phyloP scores from a whole-genome alignment of 306 rosid species.

The Bauhinia variegata region DNA sequence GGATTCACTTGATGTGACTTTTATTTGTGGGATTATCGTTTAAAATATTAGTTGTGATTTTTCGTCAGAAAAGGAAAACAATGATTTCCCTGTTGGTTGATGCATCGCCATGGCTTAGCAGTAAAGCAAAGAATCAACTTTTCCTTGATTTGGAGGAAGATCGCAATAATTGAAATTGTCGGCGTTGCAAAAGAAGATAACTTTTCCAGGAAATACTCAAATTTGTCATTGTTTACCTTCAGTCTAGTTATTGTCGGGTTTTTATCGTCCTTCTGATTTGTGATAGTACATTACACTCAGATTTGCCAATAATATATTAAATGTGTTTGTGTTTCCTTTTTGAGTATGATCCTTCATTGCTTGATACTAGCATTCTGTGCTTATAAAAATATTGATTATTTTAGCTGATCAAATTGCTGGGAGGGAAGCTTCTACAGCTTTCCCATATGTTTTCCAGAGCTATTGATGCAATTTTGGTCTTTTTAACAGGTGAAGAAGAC shows the following conservation, averaged over 20 bases:
- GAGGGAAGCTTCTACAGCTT: slow-evolving; percentile 24
- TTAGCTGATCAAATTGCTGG: slow-evolving; percentile 27
- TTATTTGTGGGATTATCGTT: slow-evolving; percentile 14
- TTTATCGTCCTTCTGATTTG: background rate
- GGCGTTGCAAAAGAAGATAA: slow-evolving; percentile 25
- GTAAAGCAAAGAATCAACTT: slow-evolving; percentile 36
- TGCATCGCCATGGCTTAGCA: slow-evolving; percentile 29
- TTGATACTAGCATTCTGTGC: background rate
- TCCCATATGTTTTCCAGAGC: slow-evolving; percentile 15
- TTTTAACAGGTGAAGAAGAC: slow-evolving; percentile 57
- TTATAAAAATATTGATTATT: slow-evolving; percentile 15
- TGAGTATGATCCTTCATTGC: slow-evolving; percentile 29
- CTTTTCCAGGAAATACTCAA: slow-evolving; percentile 20
- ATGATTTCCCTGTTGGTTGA: slow-evolving; percentile 39
- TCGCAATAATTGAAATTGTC: slow-evolving; percentile 35
- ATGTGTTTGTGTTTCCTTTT: slow-evolving; percentile 29
- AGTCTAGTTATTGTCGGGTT: slow-evolving; percentile 5
- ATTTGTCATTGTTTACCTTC: slow-evolving; percentile 18
- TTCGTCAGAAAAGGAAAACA: slow-evolving; percentile 21
- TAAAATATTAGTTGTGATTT: slow-evolving; percentile 29
- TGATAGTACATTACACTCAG: slow-evolving; percentile 4
- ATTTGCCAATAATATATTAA: slow-evolving; percentile 18
- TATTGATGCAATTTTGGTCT: slow-evolving; percentile 34
- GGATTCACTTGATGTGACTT: slow-evolving; percentile 18
- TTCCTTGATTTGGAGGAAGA: slow-evolving; percentile 35